Percentiles rank a stretch among this genome's conserved stretches.
These are phyloP conservation scores for Torulaspora globosa DNA, from an alignment of 1,139 yeast species.

Conservation along the genomic window DNA sequence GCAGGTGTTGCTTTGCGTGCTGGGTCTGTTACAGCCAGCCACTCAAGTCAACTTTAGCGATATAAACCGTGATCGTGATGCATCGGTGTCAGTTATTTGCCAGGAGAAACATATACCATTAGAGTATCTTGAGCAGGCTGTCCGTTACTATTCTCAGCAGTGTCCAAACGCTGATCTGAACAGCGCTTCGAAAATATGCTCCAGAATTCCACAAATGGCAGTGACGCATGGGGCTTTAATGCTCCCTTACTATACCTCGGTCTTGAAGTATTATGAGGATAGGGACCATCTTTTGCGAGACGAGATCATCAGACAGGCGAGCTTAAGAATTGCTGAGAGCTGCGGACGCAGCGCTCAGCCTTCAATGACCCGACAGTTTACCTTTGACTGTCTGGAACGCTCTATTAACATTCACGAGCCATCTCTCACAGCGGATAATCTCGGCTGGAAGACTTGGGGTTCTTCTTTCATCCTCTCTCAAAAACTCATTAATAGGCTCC, in stretches of 20 bases:
- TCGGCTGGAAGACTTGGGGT: conserved; percentile 97
- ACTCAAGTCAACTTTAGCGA: conserved; percentile 52
- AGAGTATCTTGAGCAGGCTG: conserved; percentile 30
- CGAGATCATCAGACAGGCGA: conserved; percentile 50
- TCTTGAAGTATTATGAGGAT: conserved; percentile 53
- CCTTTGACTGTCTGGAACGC: conserved; percentile 38
- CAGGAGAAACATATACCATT: conserved; percentile 34
- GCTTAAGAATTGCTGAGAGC: conserved; percentile 68
- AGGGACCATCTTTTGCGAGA: conserved; percentile 39
- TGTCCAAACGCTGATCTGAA: conserved; percentile 39
- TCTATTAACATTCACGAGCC: conserved; percentile 66
- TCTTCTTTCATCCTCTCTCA: conserved; percentile 70
- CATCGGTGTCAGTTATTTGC: conserved; percentile 29
- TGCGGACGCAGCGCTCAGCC: conserved; percentile 90
- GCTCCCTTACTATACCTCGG: conserved; percentile 59
- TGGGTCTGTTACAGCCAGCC: conserved; percentile 51
- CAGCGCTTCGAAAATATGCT: conserved; percentile 37
- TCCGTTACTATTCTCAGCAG: conserved; percentile 43
- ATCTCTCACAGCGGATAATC: conserved; percentile 74
- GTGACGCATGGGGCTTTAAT: conserved; percentile 31
- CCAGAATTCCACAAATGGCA: conserved; percentile 26
- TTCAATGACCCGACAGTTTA: conserved; percentile 51
- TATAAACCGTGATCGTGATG: conserved; percentile 3
- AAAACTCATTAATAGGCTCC: conserved; percentile 32
- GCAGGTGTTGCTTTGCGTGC: conserved; percentile 43